phyloP scores from a whole-genome alignment of 371 early-diverging fungal species.

The Funneliformis caledonium region DNA sequence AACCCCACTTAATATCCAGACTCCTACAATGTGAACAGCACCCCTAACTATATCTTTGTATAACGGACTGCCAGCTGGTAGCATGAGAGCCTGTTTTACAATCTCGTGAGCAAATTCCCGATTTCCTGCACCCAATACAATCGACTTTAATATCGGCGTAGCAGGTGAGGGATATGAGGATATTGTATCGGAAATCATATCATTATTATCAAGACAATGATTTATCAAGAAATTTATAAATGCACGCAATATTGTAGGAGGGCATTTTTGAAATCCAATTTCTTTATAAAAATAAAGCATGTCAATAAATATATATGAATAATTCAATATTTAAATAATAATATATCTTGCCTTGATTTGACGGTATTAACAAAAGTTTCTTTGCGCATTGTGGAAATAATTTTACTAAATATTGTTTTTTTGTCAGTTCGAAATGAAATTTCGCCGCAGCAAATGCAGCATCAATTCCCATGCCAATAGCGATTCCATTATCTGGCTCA shows the following conservation, averaged over 20 bases:
- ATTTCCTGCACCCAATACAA: conserved; percentile 69
- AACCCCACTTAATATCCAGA: conserved; percentile 66
- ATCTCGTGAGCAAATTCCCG: conserved; percentile 81
- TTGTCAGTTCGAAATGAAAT: conserved; percentile 72
- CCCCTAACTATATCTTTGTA: conserved; percentile 69
- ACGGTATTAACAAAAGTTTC: conserved; percentile 45
- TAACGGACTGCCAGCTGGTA: conserved; percentile 58
- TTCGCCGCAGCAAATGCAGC: conserved; percentile 69
- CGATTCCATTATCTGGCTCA: conserved; percentile 66
- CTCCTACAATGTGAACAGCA: conserved; percentile 71
- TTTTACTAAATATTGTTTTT: conserved; percentile 67
- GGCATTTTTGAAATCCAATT: conserved; percentile 74
- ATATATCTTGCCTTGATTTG: conserved; percentile 23
- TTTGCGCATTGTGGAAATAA: conserved; percentile 71
- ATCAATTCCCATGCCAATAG: conserved; percentile 72
- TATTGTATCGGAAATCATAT: conserved; percentile 50
- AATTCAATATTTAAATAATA: not conserved
- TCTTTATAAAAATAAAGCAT: conserved; percentile 29
- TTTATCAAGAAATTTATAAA: conserved; percentile 71
- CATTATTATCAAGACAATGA: conserved; percentile 63
- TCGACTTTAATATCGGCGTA: conserved; percentile 68
- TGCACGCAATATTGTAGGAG: conserved; percentile 70
- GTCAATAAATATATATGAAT: not conserved
- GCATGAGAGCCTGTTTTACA: conserved; percentile 66
- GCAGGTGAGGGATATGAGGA: conserved; percentile 63